These are phyloP conservation scores for Fusarium newnesense DNA, from an alignment of 2,329 filamentous ascomycete genomes.

Conservation along the genomic window DNA sequence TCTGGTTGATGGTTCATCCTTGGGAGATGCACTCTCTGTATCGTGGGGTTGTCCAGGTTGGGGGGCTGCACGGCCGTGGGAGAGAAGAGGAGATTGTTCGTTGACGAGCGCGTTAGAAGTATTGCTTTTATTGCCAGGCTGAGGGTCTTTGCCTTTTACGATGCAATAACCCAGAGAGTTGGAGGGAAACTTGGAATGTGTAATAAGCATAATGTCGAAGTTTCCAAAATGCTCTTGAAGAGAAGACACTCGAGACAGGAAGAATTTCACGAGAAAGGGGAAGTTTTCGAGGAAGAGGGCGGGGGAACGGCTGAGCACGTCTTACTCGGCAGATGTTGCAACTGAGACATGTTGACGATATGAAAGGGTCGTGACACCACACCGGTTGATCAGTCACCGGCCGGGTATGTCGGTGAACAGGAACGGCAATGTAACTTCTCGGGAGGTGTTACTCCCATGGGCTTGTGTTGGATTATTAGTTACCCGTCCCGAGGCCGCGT, in stretches of 20 bases:
- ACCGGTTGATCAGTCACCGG: no score
- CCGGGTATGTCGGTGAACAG: background rate
- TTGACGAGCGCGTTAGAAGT: background rate
- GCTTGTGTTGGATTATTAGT: no score
- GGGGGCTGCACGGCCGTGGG: background rate
- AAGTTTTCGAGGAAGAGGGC: no score
- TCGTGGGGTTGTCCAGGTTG: background rate
- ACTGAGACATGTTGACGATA: background rate
- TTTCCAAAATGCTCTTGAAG: background rate
- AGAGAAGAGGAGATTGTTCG: background rate
- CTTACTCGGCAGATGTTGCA: background rate
- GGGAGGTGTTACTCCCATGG: accelerated
- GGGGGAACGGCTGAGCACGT: accelerated
- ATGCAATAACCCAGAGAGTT: background rate
- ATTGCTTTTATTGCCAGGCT: accelerated
- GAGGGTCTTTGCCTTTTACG: background rate
- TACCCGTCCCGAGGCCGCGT: no score
- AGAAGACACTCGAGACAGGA: accelerated
- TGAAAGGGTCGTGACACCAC: background rate
- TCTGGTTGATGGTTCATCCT: background rate
- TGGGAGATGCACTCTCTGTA: background rate
- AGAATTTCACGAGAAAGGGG: no score
- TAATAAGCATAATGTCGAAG: background rate
- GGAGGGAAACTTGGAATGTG: background rate
- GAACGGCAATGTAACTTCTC: accelerated